These are phyloP conservation scores for Penicillium sp. DNA, from an alignment of 2,329 filamentous ascomycete genomes.

Conservation along the genomic window DNA sequence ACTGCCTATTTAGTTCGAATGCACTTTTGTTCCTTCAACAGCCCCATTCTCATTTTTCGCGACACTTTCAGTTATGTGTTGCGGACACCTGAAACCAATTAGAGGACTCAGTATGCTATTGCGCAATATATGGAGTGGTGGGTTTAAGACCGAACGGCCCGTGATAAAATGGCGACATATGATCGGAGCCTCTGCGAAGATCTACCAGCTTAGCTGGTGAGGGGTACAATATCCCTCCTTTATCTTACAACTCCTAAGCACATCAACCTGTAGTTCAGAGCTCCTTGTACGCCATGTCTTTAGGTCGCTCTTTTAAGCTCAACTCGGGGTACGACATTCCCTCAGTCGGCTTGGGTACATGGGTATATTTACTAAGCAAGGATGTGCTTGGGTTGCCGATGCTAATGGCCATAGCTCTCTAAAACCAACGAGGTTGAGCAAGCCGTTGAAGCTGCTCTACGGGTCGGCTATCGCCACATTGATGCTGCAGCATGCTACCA, in stretches of 20 bases:
- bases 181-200: conserved; percentile 4
- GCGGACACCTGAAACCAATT: neutral
- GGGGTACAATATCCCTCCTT: neutral
- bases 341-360: conserved; percentile 50
- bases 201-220: neutral
- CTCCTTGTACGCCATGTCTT: conserved; percentile 32
- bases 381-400: neutral
- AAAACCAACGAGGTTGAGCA: conserved; percentile 51
- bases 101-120: neutral
- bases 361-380: conserved; percentile 31
- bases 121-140: neutral
- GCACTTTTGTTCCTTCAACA: neutral
- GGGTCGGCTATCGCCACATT: conserved; percentile 42
- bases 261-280: neutral
- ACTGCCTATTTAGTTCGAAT: neutral
- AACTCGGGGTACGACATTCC: conserved; percentile 51
- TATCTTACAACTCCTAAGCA: neutral
- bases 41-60: neutral
- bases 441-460: conserved; percentile 53
- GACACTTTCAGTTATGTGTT: neutral
- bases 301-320: conserved; percentile 44
- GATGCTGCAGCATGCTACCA: conserved; percentile 53
- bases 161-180: conserved; percentile 3
- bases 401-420: conserved; percentile 33
- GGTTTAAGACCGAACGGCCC: neutral